Base-by-base conservation (phyloP, 2,329 filamentous ascomycete genomes). In the Reticulascus tulasneorum region DNA sequence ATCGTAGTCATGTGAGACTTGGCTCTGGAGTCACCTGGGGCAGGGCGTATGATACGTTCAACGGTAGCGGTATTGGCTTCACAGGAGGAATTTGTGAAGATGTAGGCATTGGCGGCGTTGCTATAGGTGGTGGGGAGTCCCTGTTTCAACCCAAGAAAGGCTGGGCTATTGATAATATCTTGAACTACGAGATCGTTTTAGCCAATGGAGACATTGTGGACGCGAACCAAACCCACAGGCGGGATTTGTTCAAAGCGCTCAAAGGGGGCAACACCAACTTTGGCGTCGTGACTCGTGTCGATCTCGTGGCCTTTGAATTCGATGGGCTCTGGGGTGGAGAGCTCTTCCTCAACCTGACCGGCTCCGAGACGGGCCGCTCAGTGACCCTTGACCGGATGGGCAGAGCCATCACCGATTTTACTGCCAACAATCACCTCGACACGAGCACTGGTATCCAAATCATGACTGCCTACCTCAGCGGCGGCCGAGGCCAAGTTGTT, bases 241-340 rank as follows among this genome's bases (percentile, higher is more conserved):
- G 45, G 0, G 68, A 75, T 41, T 59, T 75, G 1, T 74, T 59
- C 47, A 61, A 58, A 44, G 69, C 68, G 2, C 53, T 73, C 3
- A 66, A 69, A 38, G 72, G 71, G 5, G 71, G 71, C 11, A 58
- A 60, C 13, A 64, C 56, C 39, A 74, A 74, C 44, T 66, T 70
- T 28, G 68, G 67, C 23, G 56, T 66, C 36, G 55, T 62, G 3
- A 60, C 65, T 2, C 42, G 48, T 6, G 59, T 61, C 35, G 54
- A 59, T 21, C 34, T 65, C 20, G 21, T 23, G 10, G 33, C 32
- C 2, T 38, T 38, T 9, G 32, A 38, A 25, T 22, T 38, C 7
- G 18, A 35, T 13, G 17, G 17, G 17, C 22, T 38, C 2, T n/a
- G n/a, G n/a, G n/a, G n/a, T n/a, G 20, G 29, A 12, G 8, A 30